These are phyloP conservation scores for Vitis hybrid DNA, from an alignment of 177 flowering plant genomes.

Conservation along the genomic window DNA sequence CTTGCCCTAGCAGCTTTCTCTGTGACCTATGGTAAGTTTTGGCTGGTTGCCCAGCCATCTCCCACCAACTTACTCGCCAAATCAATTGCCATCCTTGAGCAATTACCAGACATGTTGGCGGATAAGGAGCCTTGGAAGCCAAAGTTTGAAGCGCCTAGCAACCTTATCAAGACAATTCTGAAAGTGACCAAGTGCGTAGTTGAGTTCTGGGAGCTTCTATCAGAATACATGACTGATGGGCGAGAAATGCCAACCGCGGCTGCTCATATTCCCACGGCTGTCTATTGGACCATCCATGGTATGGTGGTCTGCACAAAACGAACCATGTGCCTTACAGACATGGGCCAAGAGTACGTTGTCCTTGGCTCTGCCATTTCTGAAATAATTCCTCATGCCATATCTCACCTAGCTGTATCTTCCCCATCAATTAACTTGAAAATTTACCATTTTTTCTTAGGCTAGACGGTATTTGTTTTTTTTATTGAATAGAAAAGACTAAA, in stretches of 20 bases:
- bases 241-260: constrained; percentile 39
- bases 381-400: no score
- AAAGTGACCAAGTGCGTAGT: constrained; percentile 56
- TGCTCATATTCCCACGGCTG: constrained; percentile 61
- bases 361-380: not conserved
- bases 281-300: constrained; percentile 69
- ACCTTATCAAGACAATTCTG: constrained; percentile 48
- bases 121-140: constrained; percentile 33
- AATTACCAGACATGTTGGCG: constrained; percentile 50
- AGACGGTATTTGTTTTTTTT: no score
- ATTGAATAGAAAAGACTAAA: no score
- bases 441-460: no score
- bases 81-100: constrained; percentile 56
- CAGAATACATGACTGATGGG: constrained; percentile 50
- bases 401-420: no score
- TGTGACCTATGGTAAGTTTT: constrained; percentile 67
- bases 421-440: no score
- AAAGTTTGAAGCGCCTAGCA: constrained; percentile 48
- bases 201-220: constrained; percentile 53
- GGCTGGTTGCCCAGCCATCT: constrained; percentile 61
- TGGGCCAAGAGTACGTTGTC: constrained; percentile 58
- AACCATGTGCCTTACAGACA: constrained; percentile 48
- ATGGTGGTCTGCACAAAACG: constrained; percentile 58
- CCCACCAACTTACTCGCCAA: constrained; percentile 63
- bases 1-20: constrained; percentile 70